Evolutionary conservation across 768 basidiomycete species (phyloP).

Genomic region (Cystobasidium ongulense): DNA sequence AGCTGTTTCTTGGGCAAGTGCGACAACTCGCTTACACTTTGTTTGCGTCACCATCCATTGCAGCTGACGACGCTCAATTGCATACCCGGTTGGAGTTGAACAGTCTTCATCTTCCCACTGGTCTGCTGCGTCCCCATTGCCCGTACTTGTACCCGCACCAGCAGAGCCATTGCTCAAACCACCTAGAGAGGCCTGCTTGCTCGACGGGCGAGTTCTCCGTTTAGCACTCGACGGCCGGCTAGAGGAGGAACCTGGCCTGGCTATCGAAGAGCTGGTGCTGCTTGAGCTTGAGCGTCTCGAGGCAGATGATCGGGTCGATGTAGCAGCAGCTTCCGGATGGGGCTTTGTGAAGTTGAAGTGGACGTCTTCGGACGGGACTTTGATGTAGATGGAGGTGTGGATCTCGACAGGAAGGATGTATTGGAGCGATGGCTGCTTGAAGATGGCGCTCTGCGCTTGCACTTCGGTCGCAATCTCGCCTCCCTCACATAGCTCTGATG

Average conservation of each 20-base stretch:
- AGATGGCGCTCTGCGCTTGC: neutral
- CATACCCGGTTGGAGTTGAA: neutral
- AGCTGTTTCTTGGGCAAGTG: conserved; percentile 7
- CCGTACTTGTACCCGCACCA: neutral
- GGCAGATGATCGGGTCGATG: neutral
- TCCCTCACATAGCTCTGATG: neutral
- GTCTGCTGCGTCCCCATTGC: no score
- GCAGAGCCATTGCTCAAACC: neutral
- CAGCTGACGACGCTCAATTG: neutral
- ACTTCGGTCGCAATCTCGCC: neutral
- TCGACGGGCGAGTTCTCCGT: neutral
- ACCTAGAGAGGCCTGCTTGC: neutral
- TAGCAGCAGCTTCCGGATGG: neutral
- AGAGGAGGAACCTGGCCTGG: neutral
- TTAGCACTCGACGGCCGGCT: neutral
- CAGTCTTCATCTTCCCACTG: neutral
- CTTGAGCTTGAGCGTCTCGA: neutral
- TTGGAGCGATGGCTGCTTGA: neutral
- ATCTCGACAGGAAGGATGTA: neutral
- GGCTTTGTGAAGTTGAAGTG: neutral
- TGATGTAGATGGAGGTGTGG: neutral
- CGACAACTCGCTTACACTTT: neutral
- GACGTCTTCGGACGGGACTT: neutral
- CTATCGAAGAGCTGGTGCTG: neutral
- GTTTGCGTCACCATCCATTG: conserved; percentile 20